These are phyloP conservation scores for Penicillium tannophilum DNA, from an alignment of 495 filamentous ascomycete species.

Conservation along the genomic window DNA sequence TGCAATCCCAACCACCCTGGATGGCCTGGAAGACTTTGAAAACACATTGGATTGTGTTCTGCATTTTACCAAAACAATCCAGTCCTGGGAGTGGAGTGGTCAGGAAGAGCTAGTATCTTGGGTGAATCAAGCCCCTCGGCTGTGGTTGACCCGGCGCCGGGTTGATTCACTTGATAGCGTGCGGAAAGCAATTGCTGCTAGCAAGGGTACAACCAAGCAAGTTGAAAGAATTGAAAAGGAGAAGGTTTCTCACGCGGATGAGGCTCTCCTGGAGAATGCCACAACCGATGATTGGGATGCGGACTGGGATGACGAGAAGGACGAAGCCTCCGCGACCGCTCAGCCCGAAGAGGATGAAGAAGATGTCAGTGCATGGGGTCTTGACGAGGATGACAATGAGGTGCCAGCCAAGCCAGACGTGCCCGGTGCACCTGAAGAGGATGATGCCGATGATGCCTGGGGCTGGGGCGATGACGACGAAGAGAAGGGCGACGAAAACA, in stretches of 20 bases:
- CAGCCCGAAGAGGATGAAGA: conserved; percentile 53
- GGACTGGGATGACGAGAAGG: conserved; percentile 68
- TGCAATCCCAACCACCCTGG: conserved; percentile 71
- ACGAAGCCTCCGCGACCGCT: conserved; percentile 33
- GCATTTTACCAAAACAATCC: conserved; percentile 63
- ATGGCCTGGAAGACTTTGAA: conserved; percentile 70
- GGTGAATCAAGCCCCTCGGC: conserved; percentile 72
- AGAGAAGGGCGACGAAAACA: conserved; percentile 20
- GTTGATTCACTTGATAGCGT: conserved; percentile 75
- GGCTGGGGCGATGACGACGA: conserved; percentile 69
- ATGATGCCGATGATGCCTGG: conserved; percentile 65
- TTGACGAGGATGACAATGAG: conserved; percentile 57
- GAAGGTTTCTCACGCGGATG: conserved; percentile 68
- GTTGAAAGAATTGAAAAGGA: conserved; percentile 88
- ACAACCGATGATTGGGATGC: conserved; percentile 72
- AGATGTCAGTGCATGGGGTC: conserved; percentile 66
- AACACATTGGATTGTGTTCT: conserved; percentile 59
- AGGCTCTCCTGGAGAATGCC: conserved; percentile 58
- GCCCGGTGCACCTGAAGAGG: conserved; percentile 25
- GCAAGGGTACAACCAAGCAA: conserved; percentile 60
- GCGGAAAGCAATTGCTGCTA: conserved; percentile 64
- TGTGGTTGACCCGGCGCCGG: conserved; percentile 85
- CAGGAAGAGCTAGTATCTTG: conserved; percentile 73
- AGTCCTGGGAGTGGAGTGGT: conserved; percentile 65
- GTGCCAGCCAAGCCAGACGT: conserved; percentile 26